Base-by-base conservation (phyloP, 768 basidiomycete genomes). In the Boletus sp. region DNA sequence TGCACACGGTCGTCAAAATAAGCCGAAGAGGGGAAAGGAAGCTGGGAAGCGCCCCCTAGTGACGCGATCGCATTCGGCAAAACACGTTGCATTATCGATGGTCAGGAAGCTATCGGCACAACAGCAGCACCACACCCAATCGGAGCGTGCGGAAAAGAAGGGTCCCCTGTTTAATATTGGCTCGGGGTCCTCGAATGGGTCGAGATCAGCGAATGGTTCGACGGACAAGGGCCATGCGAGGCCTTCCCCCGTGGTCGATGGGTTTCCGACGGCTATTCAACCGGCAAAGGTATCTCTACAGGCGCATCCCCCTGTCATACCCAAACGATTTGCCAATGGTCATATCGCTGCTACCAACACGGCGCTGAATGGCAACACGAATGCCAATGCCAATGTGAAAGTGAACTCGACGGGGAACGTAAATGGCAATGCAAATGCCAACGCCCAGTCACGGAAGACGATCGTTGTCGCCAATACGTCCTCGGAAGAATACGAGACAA, bases 161-260 rank as follows among this genome's bases (percentile, higher is more conserved):
- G 61, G 68, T 19, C 64, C 74, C 13, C 72, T 73, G 61, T 84
- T 86, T 55, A 82, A 83, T 59, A 78, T 86, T 51, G 84, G 83
- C 2, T 84, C 83, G 17, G 74, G 76, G 54, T 83, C 83, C 37
- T 83, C 83, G 49, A 79, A 78, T 44, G 80, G 80, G 17, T 69
- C 72, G 37, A 63, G 57, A 55, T 68, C 55, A 23, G 59, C 61
- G 5, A 64, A 59, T 35, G 69, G 61, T 35, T 61, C 70, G 34
- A 60, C 61, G 2, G 55, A 45, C 46, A 64, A 55, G 51, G 48
- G 47, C 23, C 60, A 42, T 37, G 35, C 27, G 43, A 64, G 13
- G 57, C 55, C 33, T 25, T 51, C 47, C 25, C 30, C 56, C 3
- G 30, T 42, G 30, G 17, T 43, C 4, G 59, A 60, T 14, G 61